Base-by-base conservation (phyloP, 345 rosid genomes). In the Erysimum cheiranthoides region DNA sequence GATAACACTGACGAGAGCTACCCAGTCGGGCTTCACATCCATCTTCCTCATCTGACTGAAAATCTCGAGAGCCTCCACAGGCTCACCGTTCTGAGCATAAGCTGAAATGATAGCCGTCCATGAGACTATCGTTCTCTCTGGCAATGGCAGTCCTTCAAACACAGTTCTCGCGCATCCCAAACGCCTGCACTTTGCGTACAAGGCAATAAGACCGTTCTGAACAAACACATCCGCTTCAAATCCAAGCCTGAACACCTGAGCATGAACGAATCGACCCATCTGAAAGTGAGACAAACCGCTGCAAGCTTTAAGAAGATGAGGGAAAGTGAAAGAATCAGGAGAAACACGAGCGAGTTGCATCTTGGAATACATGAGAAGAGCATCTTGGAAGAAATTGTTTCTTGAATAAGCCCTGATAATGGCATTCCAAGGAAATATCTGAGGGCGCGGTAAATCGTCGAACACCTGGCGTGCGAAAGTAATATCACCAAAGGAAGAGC, bases 21-120 rank as follows among this genome's bases (percentile, higher is more conserved):
- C 82, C 87, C 88, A 86, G 75, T 91, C 88, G 2, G 83, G 90
- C 71, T 76, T 84, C 61, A 87, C 74, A 72, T 79, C 73, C 63
- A 52, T 57, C 79, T 62, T 74, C 79, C 85, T 79, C 89, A 90
- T 88, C 71, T 80, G 77, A 75, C 84, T 18, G 57, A 83, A 88
- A 75, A 85, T 73, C 60, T 79, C 74, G 57, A 86, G 80, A 62
- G 96, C 92, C 73, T 84, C 89, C 70, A 81, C 0, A 52, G 87
- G 90, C 65, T 82, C 75, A 61, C 85, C 89, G 63, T 90, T 90
- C 79, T 91, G 90, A 13, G 88, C 85, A 80, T 80, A 86, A 30
- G 84, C 92, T 17, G 92, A 87, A 63, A 88, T 78, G 43, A 90
- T 85, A 8, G 92, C 87, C 43, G 93, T 90, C 89, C 93, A 90